These are phyloP conservation scores for Cicer chorassanicum DNA, from an alignment of 306 rosid genomes.

Conservation along the genomic window DNA sequence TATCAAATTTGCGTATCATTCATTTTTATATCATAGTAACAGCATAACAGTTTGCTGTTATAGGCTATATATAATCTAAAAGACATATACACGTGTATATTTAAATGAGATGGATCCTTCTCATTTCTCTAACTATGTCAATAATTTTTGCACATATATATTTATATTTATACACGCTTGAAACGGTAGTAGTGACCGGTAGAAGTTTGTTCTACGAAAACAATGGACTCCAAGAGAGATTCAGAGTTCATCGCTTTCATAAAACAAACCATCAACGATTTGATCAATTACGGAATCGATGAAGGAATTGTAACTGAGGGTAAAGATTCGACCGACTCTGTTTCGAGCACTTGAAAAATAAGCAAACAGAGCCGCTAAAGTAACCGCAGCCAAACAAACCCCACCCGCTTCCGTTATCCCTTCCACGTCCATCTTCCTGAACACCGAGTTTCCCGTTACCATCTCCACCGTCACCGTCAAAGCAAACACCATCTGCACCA, in stretches of 20 bases:
- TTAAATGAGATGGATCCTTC: not conserved
- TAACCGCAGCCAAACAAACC: conserved; percentile 75
- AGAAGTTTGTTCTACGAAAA: not conserved
- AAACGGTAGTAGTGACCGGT: not conserved
- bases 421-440: conserved; percentile 72
- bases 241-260: conserved; percentile 64
- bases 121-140: not conserved
- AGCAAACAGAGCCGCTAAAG: conserved; percentile 72
- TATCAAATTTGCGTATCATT: not conserved
- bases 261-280: conserved; percentile 86
- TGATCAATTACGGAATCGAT: conserved; percentile 82
- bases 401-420: conserved; percentile 84
- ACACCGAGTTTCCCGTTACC: conserved; percentile 80
- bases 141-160: conserved; percentile 7
- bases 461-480: conserved; percentile 71
- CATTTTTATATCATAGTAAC: not conserved
- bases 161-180: not conserved
- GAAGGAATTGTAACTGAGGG: conserved; percentile 65
- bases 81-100: not conserved
- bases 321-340: conserved; percentile 75
- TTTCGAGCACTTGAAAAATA: conserved; percentile 77
- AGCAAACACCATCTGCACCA: conserved; percentile 76
- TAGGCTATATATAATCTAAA: not conserved
- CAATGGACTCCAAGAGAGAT: too few relatives aligned
- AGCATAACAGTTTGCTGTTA: conserved; percentile 4